A percentile compares a stretch with the other conserved stretches of the same genome.
Conservation (phyloP, 2,329 filamentous ascomycete genomes). For the Emergomyces orientalis region DNA sequence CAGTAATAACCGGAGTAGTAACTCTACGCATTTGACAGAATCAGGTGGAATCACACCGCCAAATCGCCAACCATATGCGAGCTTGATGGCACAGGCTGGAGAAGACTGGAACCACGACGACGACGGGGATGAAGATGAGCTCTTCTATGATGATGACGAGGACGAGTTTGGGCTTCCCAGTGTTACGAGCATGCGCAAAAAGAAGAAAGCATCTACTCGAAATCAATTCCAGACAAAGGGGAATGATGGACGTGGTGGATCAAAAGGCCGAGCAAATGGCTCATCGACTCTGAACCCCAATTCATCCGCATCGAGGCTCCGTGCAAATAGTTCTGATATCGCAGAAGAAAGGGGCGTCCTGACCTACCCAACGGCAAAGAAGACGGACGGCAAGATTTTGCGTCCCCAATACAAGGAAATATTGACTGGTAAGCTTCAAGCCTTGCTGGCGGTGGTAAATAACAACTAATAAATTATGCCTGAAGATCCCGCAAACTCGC, state of each 20-base stretch:
- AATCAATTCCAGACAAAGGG: neutral
- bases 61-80: constrained; percentile 65
- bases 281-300: constrained; percentile 11
- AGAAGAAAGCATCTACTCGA: constrained; percentile 25
- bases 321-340: constrained; percentile 86
- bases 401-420: constrained; percentile 98
- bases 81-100: constrained; percentile 70
- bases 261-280: constrained; percentile 7
- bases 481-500: constrained; percentile 71
- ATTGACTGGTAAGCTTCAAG: constrained; percentile 51
- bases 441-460: neutral
- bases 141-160: constrained; percentile 75
- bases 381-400: constrained; percentile 87
- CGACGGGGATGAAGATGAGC: constrained; percentile 60
- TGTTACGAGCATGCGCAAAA: constrained; percentile 80
- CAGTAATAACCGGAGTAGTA: constrained; percentile 30
- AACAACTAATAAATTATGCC: constrained; percentile 14
- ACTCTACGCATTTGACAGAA: constrained; percentile 45
- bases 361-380: constrained; percentile 79
- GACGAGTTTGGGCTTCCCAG: constrained; percentile 94
- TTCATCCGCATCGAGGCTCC: constrained; percentile 40
- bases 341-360: constrained; percentile 77
- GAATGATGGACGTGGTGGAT: neutral
- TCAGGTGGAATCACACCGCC: constrained; percentile 35
- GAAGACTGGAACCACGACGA: constrained; percentile 73